Base-by-base conservation (phyloP, 176 grass and related monocot species). In the Hsuehochloa calcarea region DNA sequence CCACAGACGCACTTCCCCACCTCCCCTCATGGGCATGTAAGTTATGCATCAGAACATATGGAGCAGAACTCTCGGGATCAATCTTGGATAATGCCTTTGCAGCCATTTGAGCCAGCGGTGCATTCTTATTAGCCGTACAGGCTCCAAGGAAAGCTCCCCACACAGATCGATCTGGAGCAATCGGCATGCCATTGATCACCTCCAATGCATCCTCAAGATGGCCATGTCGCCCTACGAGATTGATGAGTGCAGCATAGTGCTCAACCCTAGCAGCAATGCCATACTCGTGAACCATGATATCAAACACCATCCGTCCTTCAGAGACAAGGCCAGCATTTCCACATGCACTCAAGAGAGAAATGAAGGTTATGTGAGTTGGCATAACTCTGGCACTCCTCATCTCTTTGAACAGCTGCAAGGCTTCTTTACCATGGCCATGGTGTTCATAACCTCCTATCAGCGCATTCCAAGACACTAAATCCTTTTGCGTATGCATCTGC, bases 61-160 rank as follows among this genome's bases (percentile, higher is more conserved):
- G 91, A 51, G 91, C 91, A 55, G 91, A 96, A 84, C 87, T 96
- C 40, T 73, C 78, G 58, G 94, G 94, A 87, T 96, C 91, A 56
- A 90, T 80, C 74, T 78, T 72, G 29, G 63, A 88, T 81, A 96
- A 83, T 65, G 34, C 81, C 34, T 85, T 49, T 41, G 89, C 89
- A 20, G 94, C 94, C 79, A 91, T 80, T 62, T 77, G 74, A 73
- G 91, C 90, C 58, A 96, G 77, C 20, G 27, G 8, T 79, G n/a
- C 68, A 77, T 96, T 84, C 31, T 93, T 96, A 77, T 93, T 90
- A 80, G 86, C 89, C 22, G 67, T 89, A 61, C 91, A 93, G 51
- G 94, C 91, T 70, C 87, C 94, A n/a, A 96, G 91, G 69, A 96
- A 93, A 64, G 91, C 68, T 26, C 94, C 94, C 94, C 91, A 96